Evolutionary conservation across 495 filamentous ascomycete species (phyloP), one percentile per base, ranked within the genome.

Genomic region (Bombardia bombarda): DNA sequence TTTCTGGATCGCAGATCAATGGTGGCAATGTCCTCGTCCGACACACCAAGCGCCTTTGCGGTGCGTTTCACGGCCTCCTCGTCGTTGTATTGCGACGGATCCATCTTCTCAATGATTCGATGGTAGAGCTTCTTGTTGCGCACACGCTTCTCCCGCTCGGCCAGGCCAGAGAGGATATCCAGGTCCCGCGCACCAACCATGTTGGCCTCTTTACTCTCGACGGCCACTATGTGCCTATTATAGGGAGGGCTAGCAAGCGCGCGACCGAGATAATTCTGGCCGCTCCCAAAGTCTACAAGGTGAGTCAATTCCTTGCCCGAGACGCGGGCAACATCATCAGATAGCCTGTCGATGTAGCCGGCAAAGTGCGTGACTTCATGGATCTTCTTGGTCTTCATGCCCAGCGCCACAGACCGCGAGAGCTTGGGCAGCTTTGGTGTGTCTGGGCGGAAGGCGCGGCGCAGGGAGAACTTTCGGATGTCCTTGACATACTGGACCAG

Each of bases 311-410:
- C 49, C 41, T 40, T 52, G n/a, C 57, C 56, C 23, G 57, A 58
- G 3, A 53, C 48, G 2, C 51, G 35, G 31, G 63, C 57, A 43
- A 82, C 64, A 19, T 74, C 64, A 25, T 68, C 64, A 3, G 76
- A 72, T 14, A 86, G 69, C 25, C 63, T 53, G 40, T 74, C 68
- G 40, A 80, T 70, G 48, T 76, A 71, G 32, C 72, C 61, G 2
- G 72, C 63, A 39, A 86, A 78, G 28, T 79, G 74, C 7, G 68
- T 67, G 30, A 96, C 92, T 67, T 98, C 92, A 48, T 98, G 93
- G 14, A 87, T 73, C 61, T 98, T 98, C 63, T 98, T 98, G 23
- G 82, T 74, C 46, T 87, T 95, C 93, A 98, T 98, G 16, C 92
- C 92, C 4, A 93, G 74, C 0, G 86, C 77, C 19, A 95, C 73